Base-by-base conservation (phyloP, 164 flowering plant genomes). In the Euptelea pleiosperma region DNA sequence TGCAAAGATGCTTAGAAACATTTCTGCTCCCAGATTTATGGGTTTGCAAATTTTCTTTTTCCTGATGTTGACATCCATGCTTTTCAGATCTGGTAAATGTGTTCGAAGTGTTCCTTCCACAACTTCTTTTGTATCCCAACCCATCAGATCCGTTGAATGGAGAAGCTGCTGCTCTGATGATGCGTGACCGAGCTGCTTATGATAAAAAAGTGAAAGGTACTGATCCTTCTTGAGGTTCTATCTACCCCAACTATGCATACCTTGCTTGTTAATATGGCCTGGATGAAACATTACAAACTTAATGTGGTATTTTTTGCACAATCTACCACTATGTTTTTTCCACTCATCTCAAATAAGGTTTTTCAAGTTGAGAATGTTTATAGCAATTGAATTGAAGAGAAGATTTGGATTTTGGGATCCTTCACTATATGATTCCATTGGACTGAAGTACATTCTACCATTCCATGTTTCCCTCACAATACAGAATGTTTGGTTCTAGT, bases 141-240 rank as follows among this genome's bases (percentile, higher is more conserved):
- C 85, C 98, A 42, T 87, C 98, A 14, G 96, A 92, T 63, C 98
- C 98, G 30, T 74, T 92, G 77, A 92, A 92, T 71, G 95, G 93
- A 45, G 98, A 89, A 63, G 98, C 98, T 69, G 98, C 98, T 44
- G 91, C 91, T 65, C 63, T 92, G 55, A 85, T 89, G 96, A 87
- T 87, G 89, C 91, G 91, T 52, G 96, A 92, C 64, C 82, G 83
- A 37, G 36, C 74, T 71, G 67, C 77, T 28, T 92, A 87, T 75
- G 96, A 89, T 6, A 80, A 72, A 64, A 85, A 73, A 78, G 93
- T 92, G 36, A 89, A 81, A 85, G 98, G 98, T 89, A 71, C 12
- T 40, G 16, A 28, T 37, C 24, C 50, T 58, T 58, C 1, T 31
- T 43, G 24, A n/a, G 1, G 0, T 52, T 52, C 40, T 36, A 18